Evolutionary conservation across 2,329 filamentous ascomycete species (phyloP).

Genomic region (Claviceps sp.): DNA sequence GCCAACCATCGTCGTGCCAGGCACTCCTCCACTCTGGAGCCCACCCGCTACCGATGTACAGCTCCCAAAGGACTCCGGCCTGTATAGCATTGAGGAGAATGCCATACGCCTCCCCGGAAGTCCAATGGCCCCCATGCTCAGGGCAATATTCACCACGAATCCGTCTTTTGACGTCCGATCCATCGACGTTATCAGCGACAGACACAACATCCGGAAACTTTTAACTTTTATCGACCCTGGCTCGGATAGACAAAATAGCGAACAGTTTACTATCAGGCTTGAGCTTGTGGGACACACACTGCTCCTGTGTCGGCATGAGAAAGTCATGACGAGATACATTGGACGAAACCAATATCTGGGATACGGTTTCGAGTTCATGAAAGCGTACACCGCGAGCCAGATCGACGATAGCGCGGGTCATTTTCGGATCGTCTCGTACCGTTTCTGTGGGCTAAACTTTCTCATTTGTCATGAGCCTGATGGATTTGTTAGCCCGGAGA

Average conservation of each 20-base stretch:
- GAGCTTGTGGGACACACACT: slow-evolving; percentile 25
- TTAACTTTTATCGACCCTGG: slow-evolving; percentile 26
- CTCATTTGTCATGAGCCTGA: slow-evolving; percentile 31
- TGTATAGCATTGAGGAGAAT: slow-evolving; percentile 31
- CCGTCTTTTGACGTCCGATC: slow-evolving; percentile 24
- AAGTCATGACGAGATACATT: slow-evolving; percentile 16
- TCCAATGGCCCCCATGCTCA: slow-evolving; percentile 34
- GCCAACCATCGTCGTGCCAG: slow-evolving; percentile 32
- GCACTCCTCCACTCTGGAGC: slow-evolving; percentile 22
- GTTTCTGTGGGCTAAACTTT: slow-evolving; percentile 25
- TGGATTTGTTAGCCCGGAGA: slow-evolving; percentile 19
- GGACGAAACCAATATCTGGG: slow-evolving; percentile 23
- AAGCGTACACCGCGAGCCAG: slow-evolving; percentile 24
- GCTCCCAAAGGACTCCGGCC: slow-evolving; percentile 25
- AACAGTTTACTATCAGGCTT: slow-evolving; percentile 27
- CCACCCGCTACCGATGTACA: slow-evolving; percentile 11
- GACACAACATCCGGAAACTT: slow-evolving; percentile 36
- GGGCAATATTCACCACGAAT: slow-evolving; percentile 23
- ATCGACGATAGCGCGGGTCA: slow-evolving; percentile 27
- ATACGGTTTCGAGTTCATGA: slow-evolving; percentile 31
- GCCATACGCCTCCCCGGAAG: slow-evolving; percentile 27
- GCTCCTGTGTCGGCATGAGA: slow-evolving; percentile 24
- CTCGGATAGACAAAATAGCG: slow-evolving; percentile 10
- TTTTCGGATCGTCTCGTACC: slow-evolving; percentile 31
- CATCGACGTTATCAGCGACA: slow-evolving; percentile 30